Base-by-base conservation (phyloP, 2,329 filamentous ascomycete species). In the Botrytis sinoallii region DNA sequence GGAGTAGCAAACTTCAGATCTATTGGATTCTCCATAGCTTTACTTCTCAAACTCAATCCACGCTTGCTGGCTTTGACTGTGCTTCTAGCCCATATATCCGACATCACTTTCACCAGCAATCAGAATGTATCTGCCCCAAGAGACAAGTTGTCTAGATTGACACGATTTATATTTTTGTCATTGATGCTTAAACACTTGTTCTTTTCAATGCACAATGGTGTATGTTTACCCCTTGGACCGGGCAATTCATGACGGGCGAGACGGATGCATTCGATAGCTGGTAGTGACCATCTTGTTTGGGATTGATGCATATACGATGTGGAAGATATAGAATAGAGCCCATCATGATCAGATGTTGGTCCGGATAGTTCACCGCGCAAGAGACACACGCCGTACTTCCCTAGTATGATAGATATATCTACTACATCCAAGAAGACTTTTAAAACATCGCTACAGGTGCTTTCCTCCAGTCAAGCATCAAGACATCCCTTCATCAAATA, bases 401-500 rank as follows among this genome's bases (percentile, higher is more conserved):
- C 20, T 9, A 48, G 20, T 48, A 48, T 9, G 35, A 40, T 40
- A 6, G 22, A 16, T 3, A 8, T 40, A 14, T 61, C 59, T 61
- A 8, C 22, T 4, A 0, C 8, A 61, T 38, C 5, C 4, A 2
- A 40, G 0, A 38, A 2, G 0, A 25, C 7, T 38, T 22, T 16
- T 4, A 3, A 5, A 38, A 38, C 20, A 25, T n/a, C 35, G 25
- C 22, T 7, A 61, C 7, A 61, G 12, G 4, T 8, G 4, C 38
- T 38, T 5, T 25, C 10, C 32, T 60, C 32, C 2, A 14, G 57
- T 38, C 20, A 38, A 60, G 32, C 32, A 32, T 32, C 32, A 32
- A 32, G 32, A 32, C 32, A 32, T 32, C 32, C 32, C 32, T 32
- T 32, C 32, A 32, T 32, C 32, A 32, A 32, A 32, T 32, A 4